These are phyloP conservation scores for Chytriomyces confervae DNA, from an alignment of 192 early-diverging fungal species.

Conservation along the genomic window DNA sequence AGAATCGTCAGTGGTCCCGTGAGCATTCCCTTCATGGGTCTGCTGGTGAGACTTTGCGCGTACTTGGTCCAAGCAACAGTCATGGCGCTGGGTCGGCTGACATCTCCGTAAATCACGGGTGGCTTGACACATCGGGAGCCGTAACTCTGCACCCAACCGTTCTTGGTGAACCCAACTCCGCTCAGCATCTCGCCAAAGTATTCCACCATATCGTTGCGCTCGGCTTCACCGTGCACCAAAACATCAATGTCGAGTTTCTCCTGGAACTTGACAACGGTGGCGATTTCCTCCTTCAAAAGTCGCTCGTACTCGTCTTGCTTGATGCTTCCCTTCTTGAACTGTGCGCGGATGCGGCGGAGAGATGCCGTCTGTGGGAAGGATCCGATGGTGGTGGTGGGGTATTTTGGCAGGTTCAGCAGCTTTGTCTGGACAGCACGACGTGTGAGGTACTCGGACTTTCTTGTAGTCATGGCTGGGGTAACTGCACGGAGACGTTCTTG, in stretches of 20 bases:
- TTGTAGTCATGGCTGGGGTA: constrained; percentile 72
- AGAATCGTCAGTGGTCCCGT: constrained; percentile 98
- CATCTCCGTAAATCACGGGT: constrained; percentile 97
- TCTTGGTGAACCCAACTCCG: constrained; percentile 93
- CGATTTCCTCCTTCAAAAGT: constrained; percentile 87
- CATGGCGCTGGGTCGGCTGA: constrained; percentile 89
- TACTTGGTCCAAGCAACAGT: constrained; percentile 85
- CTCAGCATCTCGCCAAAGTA: constrained; percentile 95
- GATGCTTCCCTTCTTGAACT: constrained; percentile 85
- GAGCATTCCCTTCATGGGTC: constrained; percentile 99
- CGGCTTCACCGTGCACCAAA: constrained; percentile 97
- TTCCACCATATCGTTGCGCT: constrained; percentile 86
- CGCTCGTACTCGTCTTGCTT: constrained; percentile 71
- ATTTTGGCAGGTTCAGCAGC: constrained; percentile 82
- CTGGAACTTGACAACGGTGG: constrained; percentile 84
- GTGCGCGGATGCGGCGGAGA: constrained; percentile 89
- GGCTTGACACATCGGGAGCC: constrained; percentile 68
- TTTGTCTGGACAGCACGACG: constrained; percentile 77
- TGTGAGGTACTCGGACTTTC: constrained; percentile 72
- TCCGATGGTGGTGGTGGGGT: constrained; percentile 97
- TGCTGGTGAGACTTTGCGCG: constrained; percentile 85
- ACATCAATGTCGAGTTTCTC: constrained; percentile 91
- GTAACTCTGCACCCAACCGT: constrained; percentile 98
- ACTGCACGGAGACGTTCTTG: constrained; percentile 65
- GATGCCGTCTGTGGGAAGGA: constrained; percentile 99